These are phyloP conservation scores for Lenzites betulinus DNA, from an alignment of 768 basidiomycete species.

Conservation along the genomic window DNA sequence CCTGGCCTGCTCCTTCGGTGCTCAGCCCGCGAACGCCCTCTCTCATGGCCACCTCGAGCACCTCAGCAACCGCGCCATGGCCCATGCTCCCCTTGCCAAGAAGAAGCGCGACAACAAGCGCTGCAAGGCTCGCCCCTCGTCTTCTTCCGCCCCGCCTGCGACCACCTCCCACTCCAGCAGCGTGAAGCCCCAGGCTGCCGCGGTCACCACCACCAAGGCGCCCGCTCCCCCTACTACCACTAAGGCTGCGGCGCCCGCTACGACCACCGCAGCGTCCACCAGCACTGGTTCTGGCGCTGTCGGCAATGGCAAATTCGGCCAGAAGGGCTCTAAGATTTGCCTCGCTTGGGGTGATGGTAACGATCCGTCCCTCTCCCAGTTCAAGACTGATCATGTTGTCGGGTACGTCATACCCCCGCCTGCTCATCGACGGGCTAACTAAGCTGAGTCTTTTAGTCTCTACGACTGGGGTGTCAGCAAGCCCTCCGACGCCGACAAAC, in stretches of 20 bases:
- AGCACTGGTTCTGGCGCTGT: constrained; percentile 22
- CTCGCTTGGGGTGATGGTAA: constrained; percentile 68
- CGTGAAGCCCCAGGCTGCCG: constrained; percentile 12
- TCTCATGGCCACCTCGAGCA: constrained; percentile 22
- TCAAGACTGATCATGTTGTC: constrained; percentile 45
- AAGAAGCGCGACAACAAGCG: constrained; percentile 52
- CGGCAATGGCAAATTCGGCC: constrained; percentile 3
- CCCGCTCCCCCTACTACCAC: constrained; percentile 23
- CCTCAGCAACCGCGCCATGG: constrained; percentile 43
- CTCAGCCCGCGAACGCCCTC: constrained; percentile 55
- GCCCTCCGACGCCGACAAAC: constrained; percentile 41
- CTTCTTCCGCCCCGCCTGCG: constrained; percentile 5
- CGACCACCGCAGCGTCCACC: constrained; percentile 10
- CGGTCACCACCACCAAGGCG: constrained; percentile 24
- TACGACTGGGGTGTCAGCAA: constrained; percentile 70
- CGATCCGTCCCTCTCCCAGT: constrained; percentile 50
- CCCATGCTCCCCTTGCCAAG: constrained; percentile 42
- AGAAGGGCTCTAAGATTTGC: constrained; percentile 49
- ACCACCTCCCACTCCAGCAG: constrained; percentile 8
- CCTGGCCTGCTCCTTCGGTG: constrained; percentile 50
- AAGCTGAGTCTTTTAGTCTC: constrained; percentile 33
- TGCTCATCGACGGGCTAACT: not conserved
- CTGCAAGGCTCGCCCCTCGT: constrained; percentile 57
- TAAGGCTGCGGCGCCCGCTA: constrained; percentile 19
- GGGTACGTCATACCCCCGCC: constrained; percentile 37